Evolutionary conservation across 2,329 filamentous ascomycete species (phyloP).

Genomic region (Colletotrichum ledebouriae): DNA sequence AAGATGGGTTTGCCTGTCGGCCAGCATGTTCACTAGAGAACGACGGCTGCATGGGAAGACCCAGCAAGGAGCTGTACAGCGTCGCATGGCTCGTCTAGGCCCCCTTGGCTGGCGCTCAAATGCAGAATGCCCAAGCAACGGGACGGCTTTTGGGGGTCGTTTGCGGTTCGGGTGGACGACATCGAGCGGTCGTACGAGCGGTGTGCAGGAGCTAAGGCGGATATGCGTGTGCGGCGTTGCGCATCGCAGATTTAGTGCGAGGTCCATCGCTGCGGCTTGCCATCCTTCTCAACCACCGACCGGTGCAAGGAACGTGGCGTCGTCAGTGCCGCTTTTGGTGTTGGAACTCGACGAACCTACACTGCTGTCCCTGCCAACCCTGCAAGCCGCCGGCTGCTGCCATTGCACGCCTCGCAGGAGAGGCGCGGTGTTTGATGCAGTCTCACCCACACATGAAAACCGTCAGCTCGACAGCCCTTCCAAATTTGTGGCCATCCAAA

Average conservation of each 20-base stretch:
- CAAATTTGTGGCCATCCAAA: neutral
- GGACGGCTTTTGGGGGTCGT: slow-evolving; percentile 26
- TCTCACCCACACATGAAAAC: slow-evolving; percentile 18
- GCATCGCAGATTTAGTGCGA: slow-evolving; percentile 43
- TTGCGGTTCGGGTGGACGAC: slow-evolving; percentile 32
- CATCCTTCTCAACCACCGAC: slow-evolving; percentile 18
- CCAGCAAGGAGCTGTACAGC: slow-evolving; percentile 36
- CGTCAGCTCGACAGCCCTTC: slow-evolving; percentile 22
- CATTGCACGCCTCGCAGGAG: slow-evolving; percentile 28
- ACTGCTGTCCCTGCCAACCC: slow-evolving; percentile 27
- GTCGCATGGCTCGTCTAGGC: slow-evolving; percentile 36
- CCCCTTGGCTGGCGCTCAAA: slow-evolving; percentile 29
- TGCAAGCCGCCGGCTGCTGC: slow-evolving; percentile 17
- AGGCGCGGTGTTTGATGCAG: slow-evolving; percentile 5
- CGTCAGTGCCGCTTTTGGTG: slow-evolving; percentile 21
- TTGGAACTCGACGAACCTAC: slow-evolving; percentile 39
- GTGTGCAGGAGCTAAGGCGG: slow-evolving; percentile 42
- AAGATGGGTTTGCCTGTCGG: slow-evolving; percentile 6
- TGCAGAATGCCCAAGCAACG: slow-evolving; percentile 36
- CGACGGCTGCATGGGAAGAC: slow-evolving; percentile 36
- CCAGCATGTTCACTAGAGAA: slow-evolving; percentile 22
- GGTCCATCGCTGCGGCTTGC: slow-evolving; percentile 32
- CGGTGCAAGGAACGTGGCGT: slow-evolving; percentile 42
- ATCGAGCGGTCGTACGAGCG: slow-evolving; percentile 30
- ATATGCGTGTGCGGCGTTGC: slow-evolving; percentile 42